Evolutionary conservation across 176 grass and related monocot species (phyloP).

Genomic region (Zoysia pacifica): DNA sequence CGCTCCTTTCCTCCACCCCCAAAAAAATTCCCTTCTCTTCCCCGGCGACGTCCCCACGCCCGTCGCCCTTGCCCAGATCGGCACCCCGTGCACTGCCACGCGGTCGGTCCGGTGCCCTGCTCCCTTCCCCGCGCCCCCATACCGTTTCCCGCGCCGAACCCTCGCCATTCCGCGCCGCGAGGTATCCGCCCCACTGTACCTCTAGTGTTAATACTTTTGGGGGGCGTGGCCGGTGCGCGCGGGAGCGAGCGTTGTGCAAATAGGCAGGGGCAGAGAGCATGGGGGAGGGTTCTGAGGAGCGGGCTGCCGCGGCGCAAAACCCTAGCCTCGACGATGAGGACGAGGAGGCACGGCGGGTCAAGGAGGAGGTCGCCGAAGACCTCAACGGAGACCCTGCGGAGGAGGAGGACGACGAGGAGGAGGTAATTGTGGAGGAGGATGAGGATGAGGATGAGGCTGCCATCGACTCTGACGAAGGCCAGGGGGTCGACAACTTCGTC

Average conservation of each 20-base stretch:
- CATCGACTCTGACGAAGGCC: constrained; percentile 46
- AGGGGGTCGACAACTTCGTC: constrained; percentile 26
- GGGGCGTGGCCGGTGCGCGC: constrained; percentile 20
- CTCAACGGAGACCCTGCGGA: constrained; percentile 53
- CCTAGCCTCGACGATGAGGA: constrained; percentile 44
- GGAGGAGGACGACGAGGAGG: constrained; percentile 30
- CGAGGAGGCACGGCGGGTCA: constrained; percentile 38
- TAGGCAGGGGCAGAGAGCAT: constrained; percentile 27
- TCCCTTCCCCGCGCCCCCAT: constrained; percentile 7
- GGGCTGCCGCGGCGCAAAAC: constrained; percentile 39
- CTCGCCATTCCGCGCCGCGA: constrained; percentile 45
- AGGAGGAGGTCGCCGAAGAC: constrained; percentile 51
- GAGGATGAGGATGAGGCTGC: constrained; percentile 44
- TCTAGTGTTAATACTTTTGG: constrained; percentile 58
- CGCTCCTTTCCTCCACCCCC: constrained; percentile 21
- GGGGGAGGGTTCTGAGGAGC: constrained; percentile 36
- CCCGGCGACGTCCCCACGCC: constrained; percentile 51
- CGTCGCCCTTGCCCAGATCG: constrained; percentile 42
- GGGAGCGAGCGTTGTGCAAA: constrained; percentile 14
- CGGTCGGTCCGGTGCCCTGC: not conserved
- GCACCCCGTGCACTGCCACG: not conserved
- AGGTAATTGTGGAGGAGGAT: constrained; percentile 30
- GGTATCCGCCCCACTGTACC: constrained; percentile 56
- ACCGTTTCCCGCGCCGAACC: constrained; percentile 30
- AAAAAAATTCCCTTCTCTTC: constrained; percentile 52